Evolutionary conservation across 768 basidiomycete genomes (phyloP).

Genomic region (Trametes maxima): DNA sequence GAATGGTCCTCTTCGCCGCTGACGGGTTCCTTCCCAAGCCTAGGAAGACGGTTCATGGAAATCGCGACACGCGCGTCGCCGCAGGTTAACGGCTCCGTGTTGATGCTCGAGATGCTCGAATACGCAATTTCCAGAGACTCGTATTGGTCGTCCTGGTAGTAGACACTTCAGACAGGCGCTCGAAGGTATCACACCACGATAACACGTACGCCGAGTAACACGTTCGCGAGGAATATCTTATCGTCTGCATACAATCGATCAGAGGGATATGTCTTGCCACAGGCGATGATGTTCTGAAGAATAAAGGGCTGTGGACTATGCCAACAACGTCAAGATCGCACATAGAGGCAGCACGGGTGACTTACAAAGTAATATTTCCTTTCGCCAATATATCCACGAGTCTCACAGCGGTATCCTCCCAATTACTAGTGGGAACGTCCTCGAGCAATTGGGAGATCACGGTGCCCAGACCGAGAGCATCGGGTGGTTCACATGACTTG

Average conservation of each 20-base stretch:
- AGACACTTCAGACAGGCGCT: constrained; percentile 9
- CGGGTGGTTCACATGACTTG: constrained; percentile 33
- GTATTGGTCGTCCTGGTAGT: constrained; percentile 44
- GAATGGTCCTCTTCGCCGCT: not conserved
- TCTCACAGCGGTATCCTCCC: constrained; percentile 53
- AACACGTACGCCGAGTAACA: constrained; percentile 35
- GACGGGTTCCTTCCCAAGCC: constrained; percentile 23
- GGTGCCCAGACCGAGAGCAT: constrained; percentile 39
- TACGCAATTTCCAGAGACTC: constrained; percentile 56
- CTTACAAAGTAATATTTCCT: constrained; percentile 52
- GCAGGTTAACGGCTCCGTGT: not conserved
- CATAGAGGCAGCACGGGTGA: constrained; percentile 5
- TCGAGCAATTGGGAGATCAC: constrained; percentile 46
- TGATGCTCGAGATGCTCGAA: constrained; percentile 32
- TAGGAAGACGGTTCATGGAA: constrained; percentile 6
- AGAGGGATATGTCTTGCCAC: constrained; percentile 39
- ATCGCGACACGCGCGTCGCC: not conserved
- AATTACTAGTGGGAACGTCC: constrained; percentile 45
- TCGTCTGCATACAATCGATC: constrained; percentile 57
- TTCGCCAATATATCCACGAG: constrained; percentile 51
- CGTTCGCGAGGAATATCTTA: constrained; percentile 52
- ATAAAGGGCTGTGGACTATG: constrained; percentile 64
- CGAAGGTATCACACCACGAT: not conserved
- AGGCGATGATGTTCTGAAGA: constrained; percentile 42
- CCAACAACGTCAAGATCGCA: not conserved